Evolutionary conservation across 495 filamentous ascomycete species (phyloP), one percentile per base, ranked within the genome.

Genomic region (Amniculicola lignicola): DNA sequence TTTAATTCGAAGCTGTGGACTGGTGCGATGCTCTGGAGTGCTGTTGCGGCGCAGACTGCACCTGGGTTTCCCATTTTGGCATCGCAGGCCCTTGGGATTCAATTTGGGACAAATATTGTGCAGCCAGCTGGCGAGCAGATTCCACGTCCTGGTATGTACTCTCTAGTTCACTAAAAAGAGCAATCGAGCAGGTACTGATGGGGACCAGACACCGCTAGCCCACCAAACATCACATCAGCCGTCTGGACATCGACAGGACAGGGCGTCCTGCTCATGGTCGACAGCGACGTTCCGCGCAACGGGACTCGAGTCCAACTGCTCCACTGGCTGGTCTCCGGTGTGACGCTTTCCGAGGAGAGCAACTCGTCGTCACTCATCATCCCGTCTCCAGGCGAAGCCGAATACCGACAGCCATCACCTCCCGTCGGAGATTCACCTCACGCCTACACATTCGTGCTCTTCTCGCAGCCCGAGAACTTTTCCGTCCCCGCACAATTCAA

Each of bases 401-500:
- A 64, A 16, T 76, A 76, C 45, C 69, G 69, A 39, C 64, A 65
- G 7, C 72, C 74, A 1, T 69, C 63, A 35, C 69, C 74, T 2
- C 72, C 69, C 21, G 52, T 59, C 7, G 55, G 61, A 23, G 59
- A 62, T 29, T 56, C 59, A 1, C 56, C 68, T 22, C 72, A 75
- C 42, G 65, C 69, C 28, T 76, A 76, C 54, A 65, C 74, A 1
- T 69, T 67, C 36, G 49, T 76, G 0, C 61, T 75, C 4, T 76
- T 70, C 56, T 38, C 46, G 22, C 72, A 77, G 44, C 60, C 63
- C 1, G 18, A 25, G 0, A 23, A 22, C 14, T 75, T 74, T 49
- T 12, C 25, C 1, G 66, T 74, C 25, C 71, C 69, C 0, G 23
- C 36, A 0, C 67, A 66, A 46, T 74, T 74, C 37, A 36, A 38